Evolutionary conservation across 169 alveolate species (phyloP).

Genomic region (Amoebophrya sp.): DNA sequence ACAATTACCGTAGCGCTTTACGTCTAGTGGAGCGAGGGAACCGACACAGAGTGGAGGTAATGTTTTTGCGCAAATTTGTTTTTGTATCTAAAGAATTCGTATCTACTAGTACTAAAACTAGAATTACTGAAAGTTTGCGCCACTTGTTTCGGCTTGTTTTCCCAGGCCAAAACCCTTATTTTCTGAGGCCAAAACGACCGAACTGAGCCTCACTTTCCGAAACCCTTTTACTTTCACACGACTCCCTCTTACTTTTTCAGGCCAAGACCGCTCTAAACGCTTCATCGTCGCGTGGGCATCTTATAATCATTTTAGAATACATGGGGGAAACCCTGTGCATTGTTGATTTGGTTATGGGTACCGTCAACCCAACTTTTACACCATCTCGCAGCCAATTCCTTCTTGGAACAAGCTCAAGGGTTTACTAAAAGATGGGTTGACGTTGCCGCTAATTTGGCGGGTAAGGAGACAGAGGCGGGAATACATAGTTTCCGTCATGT

Average conservation of each 20-base stretch:
- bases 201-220: neutral
- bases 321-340: neutral
- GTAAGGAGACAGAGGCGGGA: conserved; percentile 7
- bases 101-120: neutral
- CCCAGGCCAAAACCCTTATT: too few species aligned
- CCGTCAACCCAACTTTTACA: too few species aligned
- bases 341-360: too few species aligned
- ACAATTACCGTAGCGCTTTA: neutral
- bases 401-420: too few species aligned
- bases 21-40: neutral
- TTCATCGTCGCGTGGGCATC: neutral
- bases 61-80: neutral
- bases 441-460: too few species aligned
- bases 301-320: neutral
- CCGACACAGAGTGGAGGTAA: neutral
- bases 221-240: neutral
- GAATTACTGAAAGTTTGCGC: neutral
- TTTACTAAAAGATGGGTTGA: too few species aligned
- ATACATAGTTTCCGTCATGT: neutral
- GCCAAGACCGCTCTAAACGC: neutral
- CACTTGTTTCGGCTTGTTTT: neutral
- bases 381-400: too few species aligned
- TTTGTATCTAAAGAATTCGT: neutral
- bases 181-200: too few species aligned
- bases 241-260: neutral